These are phyloP conservation scores for Diplodia seriata DNA, from an alignment of 2,329 filamentous ascomycete genomes.

Conservation along the genomic window DNA sequence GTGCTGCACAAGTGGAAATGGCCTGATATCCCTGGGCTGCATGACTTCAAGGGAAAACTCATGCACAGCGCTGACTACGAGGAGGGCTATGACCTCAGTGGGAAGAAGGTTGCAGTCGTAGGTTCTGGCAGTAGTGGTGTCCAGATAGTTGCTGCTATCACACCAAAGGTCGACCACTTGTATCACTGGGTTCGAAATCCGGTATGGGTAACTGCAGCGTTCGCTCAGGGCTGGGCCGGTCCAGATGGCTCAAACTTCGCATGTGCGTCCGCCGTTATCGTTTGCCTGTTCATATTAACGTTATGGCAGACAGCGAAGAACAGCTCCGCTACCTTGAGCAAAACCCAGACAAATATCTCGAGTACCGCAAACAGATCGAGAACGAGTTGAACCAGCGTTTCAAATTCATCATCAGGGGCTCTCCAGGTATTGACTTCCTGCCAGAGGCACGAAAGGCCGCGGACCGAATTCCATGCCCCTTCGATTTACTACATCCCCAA, in stretches of 20 bases:
- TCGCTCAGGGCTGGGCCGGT: conserved; percentile 52
- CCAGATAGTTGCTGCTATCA: conserved; percentile 57
- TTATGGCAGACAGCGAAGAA: conserved; percentile 47
- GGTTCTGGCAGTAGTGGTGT: conserved; percentile 55
- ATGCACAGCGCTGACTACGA: conserved; percentile 57
- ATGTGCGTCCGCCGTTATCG: conserved; percentile 40
- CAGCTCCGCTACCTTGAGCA: conserved; percentile 51
- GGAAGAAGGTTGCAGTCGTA: conserved; percentile 54
- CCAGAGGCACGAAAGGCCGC: neutral
- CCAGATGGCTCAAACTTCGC: conserved; percentile 56
- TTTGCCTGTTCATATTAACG: neutral
- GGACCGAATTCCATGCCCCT: neutral
- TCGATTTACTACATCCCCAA: conserved; percentile 53
- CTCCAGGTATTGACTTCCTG: conserved; percentile 31
- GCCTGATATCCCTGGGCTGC: conserved; percentile 52
- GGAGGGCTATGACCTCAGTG: conserved; percentile 52
- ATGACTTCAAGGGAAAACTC: conserved; percentile 55
- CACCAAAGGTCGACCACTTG: conserved; percentile 54
- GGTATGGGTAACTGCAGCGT: conserved; percentile 47
- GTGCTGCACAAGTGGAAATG: conserved; percentile 51
- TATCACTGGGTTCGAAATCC: conserved; percentile 55
- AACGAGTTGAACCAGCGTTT: conserved; percentile 46
- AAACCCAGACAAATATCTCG: conserved; percentile 51
- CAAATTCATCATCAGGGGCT: conserved; percentile 61
- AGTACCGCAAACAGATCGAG: conserved; percentile 56